These are phyloP conservation scores for Salix purpurea DNA, from an alignment of 345 rosid genomes.

Conservation along the genomic window DNA sequence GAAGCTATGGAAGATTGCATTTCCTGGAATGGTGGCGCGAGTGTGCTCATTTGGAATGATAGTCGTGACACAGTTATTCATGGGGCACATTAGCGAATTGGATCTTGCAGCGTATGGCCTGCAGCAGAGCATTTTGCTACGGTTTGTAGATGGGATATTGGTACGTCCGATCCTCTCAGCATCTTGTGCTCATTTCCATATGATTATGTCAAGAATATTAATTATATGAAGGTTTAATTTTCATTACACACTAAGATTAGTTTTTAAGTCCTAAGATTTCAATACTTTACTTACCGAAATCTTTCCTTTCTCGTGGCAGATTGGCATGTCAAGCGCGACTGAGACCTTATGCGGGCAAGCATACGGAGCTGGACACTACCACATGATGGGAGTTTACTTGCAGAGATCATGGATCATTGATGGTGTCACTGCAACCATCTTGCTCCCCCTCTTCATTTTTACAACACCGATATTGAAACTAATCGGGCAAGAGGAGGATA, in stretches of 20 bases:
- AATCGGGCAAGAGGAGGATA: not conserved
- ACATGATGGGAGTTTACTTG: slow-evolving; percentile 34
- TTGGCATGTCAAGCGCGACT: slow-evolving; percentile 42
- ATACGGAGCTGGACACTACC: slow-evolving; percentile 32
- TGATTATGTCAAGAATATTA: no score
- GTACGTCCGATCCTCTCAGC: not conserved
- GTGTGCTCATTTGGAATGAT: slow-evolving; percentile 21
- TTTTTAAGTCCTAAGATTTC: no score
- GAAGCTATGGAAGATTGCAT: slow-evolving; percentile 35
- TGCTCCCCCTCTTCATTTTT: slow-evolving; percentile 15
- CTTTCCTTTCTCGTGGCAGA: slow-evolving; percentile 8
- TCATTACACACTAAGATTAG: no score
- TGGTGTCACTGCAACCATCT: not conserved
- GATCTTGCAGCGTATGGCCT: slow-evolving; percentile 36
- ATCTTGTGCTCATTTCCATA: no score
- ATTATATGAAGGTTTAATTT: no score
- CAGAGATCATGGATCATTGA: slow-evolving; percentile 27
- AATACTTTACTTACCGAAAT: no score
- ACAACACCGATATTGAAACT: not conserved
- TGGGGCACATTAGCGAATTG: slow-evolving; percentile 30
- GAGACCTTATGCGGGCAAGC: slow-evolving; percentile 46
- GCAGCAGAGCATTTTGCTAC: slow-evolving; percentile 20
- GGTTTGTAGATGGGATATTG: slow-evolving; percentile 28
- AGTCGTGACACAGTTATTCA: slow-evolving; percentile 17
- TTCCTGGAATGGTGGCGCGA: slow-evolving; percentile 22